A percentile compares a stretch with the other conserved stretches of the same genome.
phyloP scores from a whole-genome alignment of 2,329 filamentous ascomycete species.

The Cladophialophora yegresii region DNA sequence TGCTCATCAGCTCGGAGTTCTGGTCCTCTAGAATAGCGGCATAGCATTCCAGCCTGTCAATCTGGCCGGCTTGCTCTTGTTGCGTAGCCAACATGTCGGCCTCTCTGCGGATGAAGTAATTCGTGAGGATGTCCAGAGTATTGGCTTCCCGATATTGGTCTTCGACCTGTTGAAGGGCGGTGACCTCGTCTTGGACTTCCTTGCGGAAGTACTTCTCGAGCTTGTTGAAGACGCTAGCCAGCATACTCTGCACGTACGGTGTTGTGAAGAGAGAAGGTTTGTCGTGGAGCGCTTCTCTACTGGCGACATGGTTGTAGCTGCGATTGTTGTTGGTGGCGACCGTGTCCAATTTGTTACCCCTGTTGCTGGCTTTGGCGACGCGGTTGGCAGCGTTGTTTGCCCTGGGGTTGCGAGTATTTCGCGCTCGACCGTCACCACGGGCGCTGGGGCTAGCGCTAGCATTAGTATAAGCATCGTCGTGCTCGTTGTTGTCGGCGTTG shows the following conservation, averaged over 20 bases:
- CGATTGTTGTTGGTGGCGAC: not conserved
- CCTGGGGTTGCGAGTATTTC: not conserved
- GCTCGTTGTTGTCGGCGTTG: not conserved
- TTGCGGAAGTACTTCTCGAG: not conserved
- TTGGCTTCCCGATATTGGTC: not conserved
- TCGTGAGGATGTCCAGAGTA: not conserved
- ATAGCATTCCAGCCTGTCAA: not conserved
- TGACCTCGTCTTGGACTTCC: not conserved
- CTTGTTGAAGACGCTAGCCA: not conserved
- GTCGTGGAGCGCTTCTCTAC: not conserved
- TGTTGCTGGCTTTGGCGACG: not conserved
- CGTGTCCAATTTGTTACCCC: not conserved
- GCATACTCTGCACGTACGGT: not conserved
- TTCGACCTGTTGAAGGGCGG: not conserved
- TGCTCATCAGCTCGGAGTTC: not conserved
- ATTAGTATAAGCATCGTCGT: not conserved
- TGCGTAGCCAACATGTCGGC: not conserved
- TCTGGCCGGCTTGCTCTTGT: not conserved
- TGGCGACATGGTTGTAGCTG: not conserved
- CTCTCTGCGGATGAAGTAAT: not conserved
- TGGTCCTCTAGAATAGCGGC: not conserved
- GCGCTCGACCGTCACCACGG: not conserved
- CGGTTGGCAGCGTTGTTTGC: not conserved
- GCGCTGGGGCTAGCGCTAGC: not conserved
- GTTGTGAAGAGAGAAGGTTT: not conserved